A percentile compares a stretch with the other conserved stretches of the same genome.
Evolutionary conservation across 2,329 filamentous ascomycete species (phyloP).

Genomic region (Fusarium sp.): DNA sequence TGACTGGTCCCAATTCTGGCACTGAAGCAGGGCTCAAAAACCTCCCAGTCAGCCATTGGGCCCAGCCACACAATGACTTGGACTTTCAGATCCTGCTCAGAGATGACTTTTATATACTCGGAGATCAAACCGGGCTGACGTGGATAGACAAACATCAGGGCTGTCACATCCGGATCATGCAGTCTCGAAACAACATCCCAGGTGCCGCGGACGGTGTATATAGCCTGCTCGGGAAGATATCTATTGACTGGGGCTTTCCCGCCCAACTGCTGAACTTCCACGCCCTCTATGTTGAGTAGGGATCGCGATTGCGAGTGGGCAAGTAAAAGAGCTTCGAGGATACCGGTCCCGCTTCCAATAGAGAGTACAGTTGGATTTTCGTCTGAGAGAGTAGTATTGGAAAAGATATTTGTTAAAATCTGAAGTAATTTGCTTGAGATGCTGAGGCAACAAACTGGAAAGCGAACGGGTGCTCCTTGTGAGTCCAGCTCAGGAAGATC

Average conservation of each 20-base stretch:
- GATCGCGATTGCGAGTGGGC: conserved; percentile 15
- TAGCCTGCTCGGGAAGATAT: conserved; percentile 48
- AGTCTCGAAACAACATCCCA: conserved; percentile 50
- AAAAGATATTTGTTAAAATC: conserved; percentile 26
- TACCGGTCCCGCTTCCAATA: conserved; percentile 51
- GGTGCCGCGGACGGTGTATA: conserved; percentile 51
- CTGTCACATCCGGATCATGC: conserved; percentile 38
- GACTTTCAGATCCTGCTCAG: conserved; percentile 14
- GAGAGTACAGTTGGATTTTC: conserved; percentile 44
- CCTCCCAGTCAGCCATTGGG: conserved; percentile 46
- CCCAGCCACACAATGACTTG: conserved; percentile 45
- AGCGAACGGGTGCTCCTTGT: conserved; percentile 35
- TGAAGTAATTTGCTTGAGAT: conserved; percentile 47
- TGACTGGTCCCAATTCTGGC: neutral
- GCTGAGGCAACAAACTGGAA: conserved; percentile 50
- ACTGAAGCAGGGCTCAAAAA: conserved; percentile 43
- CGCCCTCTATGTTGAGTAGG: conserved; percentile 43
- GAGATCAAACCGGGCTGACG: conserved; percentile 50
- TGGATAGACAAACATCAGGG: conserved; percentile 54
- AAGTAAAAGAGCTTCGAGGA: conserved; percentile 49
- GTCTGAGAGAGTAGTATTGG: conserved; percentile 1
- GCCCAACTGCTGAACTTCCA: conserved; percentile 45
- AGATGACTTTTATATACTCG: conserved; percentile 44
- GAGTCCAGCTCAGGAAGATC: conserved; percentile 32
- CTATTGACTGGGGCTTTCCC: conserved; percentile 38